Conservation (phyloP, 176 grass and related monocot genomes). For the Dendrocalamus sinicus region DNA sequence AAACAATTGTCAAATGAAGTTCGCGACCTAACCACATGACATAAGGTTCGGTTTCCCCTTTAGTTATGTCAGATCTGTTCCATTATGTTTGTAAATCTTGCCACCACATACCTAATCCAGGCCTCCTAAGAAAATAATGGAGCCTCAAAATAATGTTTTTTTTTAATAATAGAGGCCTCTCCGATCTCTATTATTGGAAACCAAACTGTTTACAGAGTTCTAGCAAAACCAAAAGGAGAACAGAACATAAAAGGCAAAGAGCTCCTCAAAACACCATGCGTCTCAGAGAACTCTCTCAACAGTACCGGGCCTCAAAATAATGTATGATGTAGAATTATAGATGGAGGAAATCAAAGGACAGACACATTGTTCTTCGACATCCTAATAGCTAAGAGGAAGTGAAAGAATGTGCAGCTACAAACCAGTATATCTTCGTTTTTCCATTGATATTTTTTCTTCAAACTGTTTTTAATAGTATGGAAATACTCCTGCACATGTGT, state of each 20-base stretch:
- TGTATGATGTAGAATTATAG: not conserved
- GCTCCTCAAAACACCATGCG: too few species aligned
- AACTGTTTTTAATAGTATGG: constrained; percentile 6
- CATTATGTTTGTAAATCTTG: constrained; percentile 22
- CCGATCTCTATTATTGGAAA: too few species aligned
- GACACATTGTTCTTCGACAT: constrained; percentile 5
- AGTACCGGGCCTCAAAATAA: not conserved
- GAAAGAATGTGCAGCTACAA: not conserved
- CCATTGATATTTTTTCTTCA: not conserved
- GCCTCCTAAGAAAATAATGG: not conserved
- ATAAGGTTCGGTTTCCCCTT: not conserved
- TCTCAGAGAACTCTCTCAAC: too few species aligned
- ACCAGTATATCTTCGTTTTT: not conserved
- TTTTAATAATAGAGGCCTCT: too few species aligned
- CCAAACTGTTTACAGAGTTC: too few species aligned
- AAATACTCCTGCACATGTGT: constrained; percentile 32
- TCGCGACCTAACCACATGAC: not conserved
- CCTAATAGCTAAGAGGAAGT: not conserved
- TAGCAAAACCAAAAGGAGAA: too few species aligned
- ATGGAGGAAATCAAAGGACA: not conserved
- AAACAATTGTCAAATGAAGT: constrained; percentile 26
- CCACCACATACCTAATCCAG: not conserved
- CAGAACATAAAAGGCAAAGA: too few species aligned
- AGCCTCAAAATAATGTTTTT: too few species aligned
- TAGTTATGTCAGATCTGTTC: not conserved